A percentile compares a stretch with the other conserved stretches of the same genome.
phyloP scores from a whole-genome alignment of 768 basidiomycete species.

The Nevesoporus exiguus region DNA sequence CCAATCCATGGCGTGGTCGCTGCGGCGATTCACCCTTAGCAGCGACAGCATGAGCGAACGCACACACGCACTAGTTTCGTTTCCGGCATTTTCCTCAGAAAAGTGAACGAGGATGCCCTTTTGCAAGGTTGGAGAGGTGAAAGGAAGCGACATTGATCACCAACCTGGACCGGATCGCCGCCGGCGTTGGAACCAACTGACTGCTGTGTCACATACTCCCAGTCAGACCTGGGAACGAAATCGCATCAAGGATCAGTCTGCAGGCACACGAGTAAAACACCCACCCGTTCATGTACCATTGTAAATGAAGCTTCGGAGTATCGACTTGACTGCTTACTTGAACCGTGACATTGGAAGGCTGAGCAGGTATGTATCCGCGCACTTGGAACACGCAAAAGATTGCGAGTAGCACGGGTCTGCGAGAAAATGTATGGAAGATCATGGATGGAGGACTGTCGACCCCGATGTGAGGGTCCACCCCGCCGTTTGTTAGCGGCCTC shows the following conservation, averaged over 20 bases:
- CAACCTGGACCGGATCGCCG: conserved; percentile 53
- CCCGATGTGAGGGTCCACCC: conserved; percentile 12
- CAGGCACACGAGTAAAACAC: conserved; percentile 6
- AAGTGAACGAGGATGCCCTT: conserved; percentile 87
- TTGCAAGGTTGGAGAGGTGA: background rate
- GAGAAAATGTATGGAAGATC: conserved; percentile 3
- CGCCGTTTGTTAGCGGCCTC: background rate
- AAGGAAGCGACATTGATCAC: conserved; percentile 7
- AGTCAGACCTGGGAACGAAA: conserved; percentile 40
- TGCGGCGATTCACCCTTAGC: conserved; percentile 25
- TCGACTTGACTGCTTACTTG: conserved; percentile 53
- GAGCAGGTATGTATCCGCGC: conserved; percentile 66
- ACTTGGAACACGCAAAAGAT: conserved; percentile 10
- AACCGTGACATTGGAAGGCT: conserved; percentile 62
- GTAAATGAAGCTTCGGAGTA: conserved; percentile 45
- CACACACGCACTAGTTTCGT: conserved; percentile 48
- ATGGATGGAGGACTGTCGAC: conserved; percentile 14
- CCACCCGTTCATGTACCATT: conserved; percentile 57
- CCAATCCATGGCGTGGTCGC: conserved; percentile 90
- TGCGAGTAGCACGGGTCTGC: conserved; percentile 7
- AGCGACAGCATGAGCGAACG: conserved; percentile 20
- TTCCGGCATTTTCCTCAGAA: conserved; percentile 53
- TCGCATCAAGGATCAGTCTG: conserved; percentile 10
- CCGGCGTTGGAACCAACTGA: conserved; percentile 46
- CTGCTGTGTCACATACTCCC: conserved; percentile 57